Percentiles rank a stretch among this genome's conserved stretches.
phyloP scores from a whole-genome alignment of 306 rosid genomes.

The Bauhinia variegata region DNA sequence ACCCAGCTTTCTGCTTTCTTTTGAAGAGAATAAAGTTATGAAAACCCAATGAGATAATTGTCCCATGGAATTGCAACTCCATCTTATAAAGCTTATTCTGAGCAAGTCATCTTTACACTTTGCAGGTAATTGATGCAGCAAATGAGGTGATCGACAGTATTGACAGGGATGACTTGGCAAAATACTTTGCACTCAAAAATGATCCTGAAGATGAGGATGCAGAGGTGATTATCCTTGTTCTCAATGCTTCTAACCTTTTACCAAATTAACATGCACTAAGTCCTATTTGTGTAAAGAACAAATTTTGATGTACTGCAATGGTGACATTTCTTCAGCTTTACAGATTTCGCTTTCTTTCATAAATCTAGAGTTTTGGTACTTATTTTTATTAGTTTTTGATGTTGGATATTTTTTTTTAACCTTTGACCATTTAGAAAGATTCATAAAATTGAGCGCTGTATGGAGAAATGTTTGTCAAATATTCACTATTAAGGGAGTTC shows the following conservation, averaged over 20 bases:
- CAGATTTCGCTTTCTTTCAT: constrained; percentile 16
- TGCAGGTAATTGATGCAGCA: constrained; percentile 86
- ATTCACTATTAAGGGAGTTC: neutral
- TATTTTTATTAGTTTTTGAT: constrained; percentile 11
- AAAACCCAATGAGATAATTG: neutral
- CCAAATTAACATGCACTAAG: constrained; percentile 13
- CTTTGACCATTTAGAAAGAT: neutral
- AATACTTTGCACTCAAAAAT: constrained; percentile 62
- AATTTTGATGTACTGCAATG: constrained; percentile 3
- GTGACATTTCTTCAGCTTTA: constrained; percentile 19
- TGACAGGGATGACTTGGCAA: constrained; percentile 79
- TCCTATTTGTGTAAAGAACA: neutral
- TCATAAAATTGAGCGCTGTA: neutral
- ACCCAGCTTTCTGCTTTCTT: neutral
- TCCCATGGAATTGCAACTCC: neutral
- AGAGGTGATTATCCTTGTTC: constrained; percentile 57
- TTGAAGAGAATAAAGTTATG: neutral
- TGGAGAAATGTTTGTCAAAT: neutral
- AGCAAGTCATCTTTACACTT: constrained; percentile 8
- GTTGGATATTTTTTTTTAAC: neutral
- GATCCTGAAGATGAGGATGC: constrained; percentile 91
- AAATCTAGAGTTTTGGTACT: constrained; percentile 26
- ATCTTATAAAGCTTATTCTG: neutral
- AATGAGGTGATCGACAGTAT: constrained; percentile 76
- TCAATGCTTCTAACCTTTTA: constrained; percentile 15